phyloP scores from a whole-genome alignment of 805 yeast genomes.

The Metschnikowia santaceciliae region DNA sequence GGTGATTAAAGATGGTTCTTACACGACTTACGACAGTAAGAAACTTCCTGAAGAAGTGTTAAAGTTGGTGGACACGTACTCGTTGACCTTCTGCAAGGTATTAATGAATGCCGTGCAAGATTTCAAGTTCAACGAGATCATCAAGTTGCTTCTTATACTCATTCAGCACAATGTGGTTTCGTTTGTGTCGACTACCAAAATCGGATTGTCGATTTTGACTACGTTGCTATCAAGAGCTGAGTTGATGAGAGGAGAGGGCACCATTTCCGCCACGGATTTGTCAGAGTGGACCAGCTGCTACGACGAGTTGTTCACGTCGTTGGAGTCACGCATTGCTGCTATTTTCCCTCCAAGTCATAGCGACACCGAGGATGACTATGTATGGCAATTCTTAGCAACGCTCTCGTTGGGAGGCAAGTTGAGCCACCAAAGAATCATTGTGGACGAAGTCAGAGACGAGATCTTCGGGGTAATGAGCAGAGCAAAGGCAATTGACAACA shows the following conservation, averaged over 20 bases:
- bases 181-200: conserved; percentile 63
- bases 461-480: conserved; percentile 82
- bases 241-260: conserved; percentile 79
- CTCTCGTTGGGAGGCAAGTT: conserved; percentile 86
- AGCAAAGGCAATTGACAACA: conserved; percentile 60
- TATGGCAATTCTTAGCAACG: conserved; percentile 96
- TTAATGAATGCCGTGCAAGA: conserved; percentile 81
- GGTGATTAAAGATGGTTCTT: conserved; percentile 75
- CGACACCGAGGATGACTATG: conserved; percentile 60
- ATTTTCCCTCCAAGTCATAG: conserved; percentile 72
- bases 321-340: conserved; percentile 71
- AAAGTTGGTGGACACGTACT: conserved; percentile 71
- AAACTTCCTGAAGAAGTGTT: conserved; percentile 50
- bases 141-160: conserved; percentile 67
- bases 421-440: conserved; percentile 88
- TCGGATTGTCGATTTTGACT: conserved; percentile 83
- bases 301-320: conserved; percentile 71
- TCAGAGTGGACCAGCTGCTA: conserved; percentile 77
- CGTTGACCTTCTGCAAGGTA: conserved; percentile 75
- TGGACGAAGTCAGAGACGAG: conserved; percentile 90
- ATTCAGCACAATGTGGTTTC: conserved; percentile 69
- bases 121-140: conserved; percentile 72
- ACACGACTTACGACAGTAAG: conserved; percentile 53
- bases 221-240: conserved; percentile 91
- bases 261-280: conserved; percentile 50